Evolutionary conservation across 768 basidiomycete species (phyloP), one percentile per base, ranked within the genome.

Genomic region (Tylopilus vinaceipallidus): DNA sequence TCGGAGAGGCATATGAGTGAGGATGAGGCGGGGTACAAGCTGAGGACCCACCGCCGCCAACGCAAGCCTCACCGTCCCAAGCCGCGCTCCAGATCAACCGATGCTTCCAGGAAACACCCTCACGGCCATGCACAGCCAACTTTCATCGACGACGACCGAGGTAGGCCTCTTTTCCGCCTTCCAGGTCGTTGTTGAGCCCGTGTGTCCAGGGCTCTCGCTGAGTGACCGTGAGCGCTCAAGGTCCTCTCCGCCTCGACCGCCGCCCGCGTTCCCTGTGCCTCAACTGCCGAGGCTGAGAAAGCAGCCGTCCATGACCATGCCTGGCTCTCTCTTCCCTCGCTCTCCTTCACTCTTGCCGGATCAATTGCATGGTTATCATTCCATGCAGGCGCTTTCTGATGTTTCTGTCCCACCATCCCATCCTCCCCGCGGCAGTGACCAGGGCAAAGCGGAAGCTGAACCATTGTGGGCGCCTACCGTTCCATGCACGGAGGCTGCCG

Each of bases 281-380:
- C 66, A 71, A 1, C 66, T 66, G 13, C 72, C 64, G 12, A 69
- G 39, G 45, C 34, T 67, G 41, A 64, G 49, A 30, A 67, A 59
- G 35, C 53, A 65, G n/a, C 68, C 69, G 8, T 80, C 80, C 3
- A 59, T 76, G 0, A 83, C 82, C 1, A 91, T 91, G 88, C 89
- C 88, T 19, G 89, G 88, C 8, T 79, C 89, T 1, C 77, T 91
- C 12, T 88, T 83, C 60, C 80, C 87, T 5, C 82, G 86, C 9
- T 88, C 89, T 0, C 76, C 81, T 0, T 87, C 87, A n/a, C 71
- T 82, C 12, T 70, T 82, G 26, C 80, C 82, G 7, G 63, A 64
- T 23, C 71, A 72, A 19, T 33, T 16, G 20, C 14, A 22, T 17
- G n/a, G 23, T 4, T 13, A 27, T 26, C 54, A 26, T 6, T 16